Evolutionary conservation across 306 rosid genomes (phyloP).

Genomic region (Phaseolus lunatus): DNA sequence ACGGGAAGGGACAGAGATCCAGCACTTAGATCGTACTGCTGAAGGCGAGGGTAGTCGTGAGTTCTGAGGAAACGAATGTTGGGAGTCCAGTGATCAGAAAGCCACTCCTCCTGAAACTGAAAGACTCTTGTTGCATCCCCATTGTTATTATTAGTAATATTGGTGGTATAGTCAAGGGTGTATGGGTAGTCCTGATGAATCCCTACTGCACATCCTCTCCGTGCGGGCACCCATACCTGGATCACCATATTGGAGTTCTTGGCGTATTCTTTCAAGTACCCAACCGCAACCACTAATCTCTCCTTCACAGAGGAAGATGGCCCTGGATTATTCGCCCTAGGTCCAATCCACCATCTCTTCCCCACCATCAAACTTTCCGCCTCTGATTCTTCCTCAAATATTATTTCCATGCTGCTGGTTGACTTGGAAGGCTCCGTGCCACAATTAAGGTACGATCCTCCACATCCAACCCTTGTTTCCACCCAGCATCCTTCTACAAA

Average conservation of each 20-base stretch:
- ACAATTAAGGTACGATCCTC: not conserved
- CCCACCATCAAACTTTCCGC: conserved; percentile 6
- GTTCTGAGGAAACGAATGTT: conserved; percentile 7
- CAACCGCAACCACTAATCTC: not conserved
- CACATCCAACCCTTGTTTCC: not conserved
- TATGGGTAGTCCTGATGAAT: not conserved
- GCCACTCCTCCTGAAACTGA: conserved; percentile 13
- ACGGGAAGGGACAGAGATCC: conserved; percentile 12
- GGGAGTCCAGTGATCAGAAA: not conserved
- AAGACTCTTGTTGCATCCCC: not conserved
- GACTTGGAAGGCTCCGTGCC: not conserved
- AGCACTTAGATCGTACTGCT: not conserved
- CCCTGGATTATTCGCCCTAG: conserved; percentile 9
- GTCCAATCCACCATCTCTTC: conserved; percentile 27
- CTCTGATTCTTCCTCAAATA: conserved; percentile 1
- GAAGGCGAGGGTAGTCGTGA: not conserved
- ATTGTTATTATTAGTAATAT: not conserved
- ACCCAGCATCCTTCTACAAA: conserved; percentile 12
- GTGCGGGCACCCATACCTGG: conserved; percentile 7
- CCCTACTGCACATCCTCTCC: not conserved
- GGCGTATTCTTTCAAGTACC: not conserved
- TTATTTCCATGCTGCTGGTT: not conserved
- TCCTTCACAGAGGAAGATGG: conserved; percentile 20
- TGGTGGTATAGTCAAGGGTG: not conserved
- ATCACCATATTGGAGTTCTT: not conserved